Conservation (phyloP, 768 basidiomycete genomes). For the Dioszegia aurantiaca region DNA sequence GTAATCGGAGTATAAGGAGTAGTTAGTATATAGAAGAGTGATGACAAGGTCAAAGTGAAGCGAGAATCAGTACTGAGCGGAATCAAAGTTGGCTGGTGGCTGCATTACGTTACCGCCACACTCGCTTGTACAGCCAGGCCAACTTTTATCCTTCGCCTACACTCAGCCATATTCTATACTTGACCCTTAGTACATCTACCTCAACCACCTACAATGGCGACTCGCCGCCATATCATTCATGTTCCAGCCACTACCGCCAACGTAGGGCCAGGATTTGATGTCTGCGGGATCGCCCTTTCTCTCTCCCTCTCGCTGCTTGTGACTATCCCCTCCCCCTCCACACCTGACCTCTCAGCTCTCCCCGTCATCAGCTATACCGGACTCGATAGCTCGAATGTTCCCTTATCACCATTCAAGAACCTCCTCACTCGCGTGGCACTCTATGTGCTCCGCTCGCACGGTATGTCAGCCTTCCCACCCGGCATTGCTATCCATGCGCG, state of each 20-base stretch:
- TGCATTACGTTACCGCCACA: not conserved
- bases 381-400: slow-evolving; percentile 85
- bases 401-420: slow-evolving; percentile 93
- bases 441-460: slow-evolving; percentile 91
- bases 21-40: not conserved
- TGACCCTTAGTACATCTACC: not conserved
- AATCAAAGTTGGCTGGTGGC: not conserved
- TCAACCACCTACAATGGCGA: slow-evolving; percentile 16
- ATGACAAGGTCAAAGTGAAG: not conserved
- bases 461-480: slow-evolving; percentile 69
- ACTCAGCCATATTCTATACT: not conserved
- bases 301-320: slow-evolving; percentile 76
- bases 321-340: slow-evolving; percentile 52
- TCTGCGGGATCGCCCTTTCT: slow-evolving; percentile 94
- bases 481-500: slow-evolving; percentile 70
- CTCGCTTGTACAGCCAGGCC: no score
- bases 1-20: not conserved
- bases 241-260: slow-evolving; percentile 98
- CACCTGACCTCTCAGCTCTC: slow-evolving; percentile 27
- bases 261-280: slow-evolving; percentile 98
- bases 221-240: slow-evolving; percentile 61
- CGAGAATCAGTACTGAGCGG: not conserved
- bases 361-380: slow-evolving; percentile 77
- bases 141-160: not conserved
- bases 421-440: slow-evolving; percentile 94